Evolutionary conservation across 495 filamentous ascomycete genomes (phyloP), one percentile per base, ranked within the genome.

Genomic region (Hypoxylon cercidicola): DNA sequence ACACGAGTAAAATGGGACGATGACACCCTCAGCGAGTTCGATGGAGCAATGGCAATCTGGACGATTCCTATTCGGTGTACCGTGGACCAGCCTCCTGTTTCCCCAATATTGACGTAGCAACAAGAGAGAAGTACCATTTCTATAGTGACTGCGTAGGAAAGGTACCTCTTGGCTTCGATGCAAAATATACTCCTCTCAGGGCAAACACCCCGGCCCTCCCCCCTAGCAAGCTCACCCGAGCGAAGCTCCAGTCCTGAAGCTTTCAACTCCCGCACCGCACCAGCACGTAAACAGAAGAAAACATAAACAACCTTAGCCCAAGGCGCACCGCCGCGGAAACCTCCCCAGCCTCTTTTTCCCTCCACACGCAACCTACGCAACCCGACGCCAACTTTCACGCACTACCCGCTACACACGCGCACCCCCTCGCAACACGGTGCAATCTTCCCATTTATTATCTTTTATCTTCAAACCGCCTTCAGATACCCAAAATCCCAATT

Each of bases 231-330:
- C 25, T 7, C 25, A 28, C 25, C 25, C 7, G 25, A 2, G n/a
- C 12, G 16, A 16, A n/a, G 12, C 15, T 15, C 10, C 30, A 32
- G 30, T n/a, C 25, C 7, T 28, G 25, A 28, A 37, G 13, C 39
- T 41, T n/a, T 41, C 34, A 11, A n/a, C 34, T 12, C 55, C 51
- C 34, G 13, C 19, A 3, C 30, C 30, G 47, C 34, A 56, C 39
- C 65, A 60, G 65, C 64, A 62, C 64, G 64, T 67, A 52, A 66
- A 66, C 52, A 66, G 55, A 66, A 61, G 57, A 70, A 72, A 70
- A 71, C 68, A 71, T 61, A 62, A 64, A 73, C 68, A 62, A 63
- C 55, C 60, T 58, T n/a, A n/a, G n/a, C n/a, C n/a, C n/a, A n/a
- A 54, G 21, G 8, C 28, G 50, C 55, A 64, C 48, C 55, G 47